Conservation (phyloP, 1,139 yeast genomes). For the Geotrichum histeridarum region DNA sequence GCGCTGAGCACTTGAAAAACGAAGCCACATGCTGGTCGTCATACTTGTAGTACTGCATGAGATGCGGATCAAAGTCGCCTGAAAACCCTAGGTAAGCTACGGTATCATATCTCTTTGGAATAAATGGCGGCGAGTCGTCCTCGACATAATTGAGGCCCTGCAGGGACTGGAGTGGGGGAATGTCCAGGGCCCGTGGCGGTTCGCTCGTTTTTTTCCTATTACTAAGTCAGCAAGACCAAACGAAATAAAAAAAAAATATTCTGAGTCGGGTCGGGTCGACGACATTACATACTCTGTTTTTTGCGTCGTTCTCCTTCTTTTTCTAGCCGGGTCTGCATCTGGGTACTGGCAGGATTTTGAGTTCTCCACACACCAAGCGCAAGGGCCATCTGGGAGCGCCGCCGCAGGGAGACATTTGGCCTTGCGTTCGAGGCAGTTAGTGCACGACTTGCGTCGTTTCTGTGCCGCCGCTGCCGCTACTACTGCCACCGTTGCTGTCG, state of each 20-base stretch:
- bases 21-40: slow-evolving; percentile 27
- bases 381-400: not conserved
- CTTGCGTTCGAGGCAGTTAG: slow-evolving; percentile 8
- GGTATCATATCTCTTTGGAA: slow-evolving; percentile 16
- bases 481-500: too few species aligned
- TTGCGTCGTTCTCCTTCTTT: slow-evolving; percentile 4
- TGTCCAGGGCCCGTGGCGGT: slow-evolving; percentile 8
- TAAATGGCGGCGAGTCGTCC: slow-evolving; percentile 14
- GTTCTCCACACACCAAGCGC: slow-evolving; percentile 5
- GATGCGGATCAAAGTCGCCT: slow-evolving; percentile 38
- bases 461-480: not conserved
- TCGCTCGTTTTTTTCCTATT: not conserved
- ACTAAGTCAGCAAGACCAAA: not conserved
- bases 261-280: too few species aligned
- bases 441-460: slow-evolving; percentile 9
- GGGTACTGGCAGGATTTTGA: not conserved
- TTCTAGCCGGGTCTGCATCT: slow-evolving; percentile 1
- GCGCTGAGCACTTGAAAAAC: slow-evolving; percentile 35
- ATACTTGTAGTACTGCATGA: slow-evolving; percentile 32
- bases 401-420: slow-evolving; percentile 7
- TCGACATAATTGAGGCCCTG: slow-evolving; percentile 13
- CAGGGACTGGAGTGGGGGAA: slow-evolving; percentile 14
- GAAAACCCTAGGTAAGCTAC: slow-evolving; percentile 31
- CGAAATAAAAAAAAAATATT: too few species aligned
- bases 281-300: not conserved